Percentiles rank a stretch among this genome's conserved stretches.
phyloP scores from a whole-genome alignment of 73 alveolate genomes.

The Paramecium caudatum region DNA sequence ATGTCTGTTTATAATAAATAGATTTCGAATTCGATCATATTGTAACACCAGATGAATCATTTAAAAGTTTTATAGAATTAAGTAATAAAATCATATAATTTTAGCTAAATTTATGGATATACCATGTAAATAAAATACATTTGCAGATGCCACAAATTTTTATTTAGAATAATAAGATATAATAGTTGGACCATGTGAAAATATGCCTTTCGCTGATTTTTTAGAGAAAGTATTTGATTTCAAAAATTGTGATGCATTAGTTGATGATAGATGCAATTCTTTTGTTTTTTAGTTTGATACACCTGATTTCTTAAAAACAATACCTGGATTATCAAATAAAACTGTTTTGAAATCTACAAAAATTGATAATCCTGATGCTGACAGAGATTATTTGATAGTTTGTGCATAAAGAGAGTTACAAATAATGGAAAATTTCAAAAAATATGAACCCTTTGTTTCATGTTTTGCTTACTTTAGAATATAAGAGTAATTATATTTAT shows the following conservation, averaged over 20 bases:
- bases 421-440: constrained; percentile 22
- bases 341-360: constrained; percentile 45
- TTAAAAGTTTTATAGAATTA: background rate
- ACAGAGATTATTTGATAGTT: background rate
- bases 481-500: background rate
- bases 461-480: constrained; percentile 60
- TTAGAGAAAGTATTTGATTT: background rate
- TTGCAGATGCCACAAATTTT: background rate
- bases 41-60: background rate
- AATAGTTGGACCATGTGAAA: background rate
- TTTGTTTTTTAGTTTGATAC: constrained; percentile 18
- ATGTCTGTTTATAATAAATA: constrained; percentile 34
- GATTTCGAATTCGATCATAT: background rate
- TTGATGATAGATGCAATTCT: background rate
- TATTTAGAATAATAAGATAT: background rate
- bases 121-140: background rate
- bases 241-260: background rate
- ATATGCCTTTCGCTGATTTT: constrained; percentile 3
- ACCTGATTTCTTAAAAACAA: background rate
- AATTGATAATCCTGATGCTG: background rate
- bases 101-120: background rate
- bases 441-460: constrained; percentile 53
- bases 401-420: constrained; percentile 22
- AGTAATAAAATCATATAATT: background rate
- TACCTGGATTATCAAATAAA: background rate